phyloP scores from a whole-genome alignment of 805 yeast genomes.

The Wickerhamomyces canadensis region DNA sequence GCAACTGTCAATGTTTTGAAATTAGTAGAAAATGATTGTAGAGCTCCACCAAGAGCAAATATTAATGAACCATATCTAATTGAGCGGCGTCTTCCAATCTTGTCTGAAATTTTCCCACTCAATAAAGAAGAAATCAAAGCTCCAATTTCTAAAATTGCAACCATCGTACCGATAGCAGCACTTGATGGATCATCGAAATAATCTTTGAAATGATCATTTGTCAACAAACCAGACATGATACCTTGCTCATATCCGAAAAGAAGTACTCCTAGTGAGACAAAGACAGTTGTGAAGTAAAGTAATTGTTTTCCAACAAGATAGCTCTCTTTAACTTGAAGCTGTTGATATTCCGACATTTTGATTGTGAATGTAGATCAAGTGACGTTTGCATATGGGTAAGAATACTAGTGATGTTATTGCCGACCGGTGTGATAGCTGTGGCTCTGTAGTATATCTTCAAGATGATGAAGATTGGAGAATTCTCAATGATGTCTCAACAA shows the following conservation, averaged over 20 bases:
- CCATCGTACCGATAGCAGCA: slow-evolving; percentile 76
- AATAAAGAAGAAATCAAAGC: slow-evolving; percentile 75
- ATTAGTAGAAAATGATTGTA: slow-evolving; percentile 59
- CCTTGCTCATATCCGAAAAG: slow-evolving; percentile 85
- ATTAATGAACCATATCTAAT: slow-evolving; percentile 74
- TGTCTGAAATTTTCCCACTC: slow-evolving; percentile 75
- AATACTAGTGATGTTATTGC: too few species aligned
- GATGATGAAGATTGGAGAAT: too few species aligned
- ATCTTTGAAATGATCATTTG: slow-evolving; percentile 61
- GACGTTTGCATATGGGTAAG: too few species aligned
- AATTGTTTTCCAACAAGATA: slow-evolving; percentile 24
- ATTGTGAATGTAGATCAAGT: too few species aligned
- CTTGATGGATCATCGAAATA: slow-evolving; percentile 73
- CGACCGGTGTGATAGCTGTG: too few species aligned
- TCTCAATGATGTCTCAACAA: too few species aligned
- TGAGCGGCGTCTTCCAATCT: slow-evolving; percentile 72
- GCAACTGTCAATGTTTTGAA: slow-evolving; percentile 63
- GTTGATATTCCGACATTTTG: slow-evolving; percentile 15
- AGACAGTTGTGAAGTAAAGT: slow-evolving; percentile 23
- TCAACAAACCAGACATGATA: slow-evolving; percentile 81
- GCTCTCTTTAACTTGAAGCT: slow-evolving; percentile 19
- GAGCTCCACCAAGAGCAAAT: slow-evolving; percentile 71
- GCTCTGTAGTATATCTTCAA: too few species aligned
- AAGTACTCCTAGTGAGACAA: slow-evolving; percentile 32
- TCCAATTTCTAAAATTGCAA: slow-evolving; percentile 84